These are phyloP conservation scores for Vigna hirtella DNA, from an alignment of 306 rosid genomes.

Conservation along the genomic window DNA sequence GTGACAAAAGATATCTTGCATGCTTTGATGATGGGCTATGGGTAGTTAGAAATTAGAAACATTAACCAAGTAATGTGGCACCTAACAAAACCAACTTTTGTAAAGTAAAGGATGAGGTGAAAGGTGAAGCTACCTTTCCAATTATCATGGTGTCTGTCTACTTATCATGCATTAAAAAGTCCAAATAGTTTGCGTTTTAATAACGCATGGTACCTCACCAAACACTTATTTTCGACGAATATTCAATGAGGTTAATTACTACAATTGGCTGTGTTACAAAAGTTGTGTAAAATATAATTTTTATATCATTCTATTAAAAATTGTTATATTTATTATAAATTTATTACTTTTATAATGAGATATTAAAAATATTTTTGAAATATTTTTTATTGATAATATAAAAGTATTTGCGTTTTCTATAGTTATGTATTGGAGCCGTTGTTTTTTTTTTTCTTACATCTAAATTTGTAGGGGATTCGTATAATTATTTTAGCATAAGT, in stretches of 20 bases:
- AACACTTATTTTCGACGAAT: not conserved
- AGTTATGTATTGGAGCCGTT: too few species aligned
- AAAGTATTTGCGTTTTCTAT: too few species aligned
- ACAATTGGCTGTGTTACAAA: not conserved
- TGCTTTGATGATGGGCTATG: not conserved
- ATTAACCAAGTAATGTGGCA: not conserved
- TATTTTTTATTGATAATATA: too few species aligned
- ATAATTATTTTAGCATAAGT: too few species aligned
- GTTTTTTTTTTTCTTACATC: too few species aligned
- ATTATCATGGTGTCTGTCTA: constrained; percentile 28
- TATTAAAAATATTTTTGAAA: too few species aligned
- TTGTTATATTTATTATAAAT: too few species aligned
- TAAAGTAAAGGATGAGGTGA: constrained; percentile 22
- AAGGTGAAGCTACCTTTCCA: constrained; percentile 36
- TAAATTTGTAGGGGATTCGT: too few species aligned
- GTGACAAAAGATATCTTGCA: constrained; percentile 11
- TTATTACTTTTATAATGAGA: too few species aligned
- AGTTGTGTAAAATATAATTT: too few species aligned
- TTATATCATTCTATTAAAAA: too few species aligned
- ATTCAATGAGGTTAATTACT: not conserved
- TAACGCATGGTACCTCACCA: constrained; percentile 25
- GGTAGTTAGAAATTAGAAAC: constrained; percentile 29
- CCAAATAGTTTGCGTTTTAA: not conserved
- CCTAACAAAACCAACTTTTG: constrained; percentile 32
- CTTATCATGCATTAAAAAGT: constrained; percentile 39